phyloP scores from a whole-genome alignment of 331 rosid species.

The Rosa hybrid region DNA sequence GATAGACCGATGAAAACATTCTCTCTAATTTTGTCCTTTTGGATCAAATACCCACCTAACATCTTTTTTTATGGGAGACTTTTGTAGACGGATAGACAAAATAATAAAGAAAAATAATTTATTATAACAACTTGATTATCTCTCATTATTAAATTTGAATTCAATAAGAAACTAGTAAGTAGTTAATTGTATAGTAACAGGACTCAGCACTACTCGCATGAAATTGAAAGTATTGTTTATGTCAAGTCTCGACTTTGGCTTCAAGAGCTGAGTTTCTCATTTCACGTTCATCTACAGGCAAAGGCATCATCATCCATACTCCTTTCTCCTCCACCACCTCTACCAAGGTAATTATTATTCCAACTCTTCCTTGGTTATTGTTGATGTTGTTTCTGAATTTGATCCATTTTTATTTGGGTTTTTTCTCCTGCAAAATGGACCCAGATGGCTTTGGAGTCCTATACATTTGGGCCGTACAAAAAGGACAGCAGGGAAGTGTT shows the following conservation, averaged over 20 bases:
- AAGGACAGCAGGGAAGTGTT: conserved; percentile 66
- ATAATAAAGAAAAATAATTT: no score
- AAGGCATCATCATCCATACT: conserved; percentile 8
- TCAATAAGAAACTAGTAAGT: no score
- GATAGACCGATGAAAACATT: no score
- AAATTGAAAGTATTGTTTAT: neutral
- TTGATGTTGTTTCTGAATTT: neutral
- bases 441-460: conserved; percentile 58
- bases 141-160: no score
- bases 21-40: no score
- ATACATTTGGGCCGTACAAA: conserved; percentile 68
- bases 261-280: conserved; percentile 21
- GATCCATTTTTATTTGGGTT: neutral
- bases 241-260: neutral
- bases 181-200: no score
- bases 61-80: no score
- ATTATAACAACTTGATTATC: no score
- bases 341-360: conserved; percentile 23
- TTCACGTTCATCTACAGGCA: conserved; percentile 20
- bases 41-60: no score
- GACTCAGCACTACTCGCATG: no score
- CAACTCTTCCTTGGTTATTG: neutral
- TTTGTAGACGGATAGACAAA: no score
- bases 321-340: conserved; percentile 11
- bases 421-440: neutral